Conservation (phyloP, 345 rosid genomes). For the Gossypium thurberi region DNA sequence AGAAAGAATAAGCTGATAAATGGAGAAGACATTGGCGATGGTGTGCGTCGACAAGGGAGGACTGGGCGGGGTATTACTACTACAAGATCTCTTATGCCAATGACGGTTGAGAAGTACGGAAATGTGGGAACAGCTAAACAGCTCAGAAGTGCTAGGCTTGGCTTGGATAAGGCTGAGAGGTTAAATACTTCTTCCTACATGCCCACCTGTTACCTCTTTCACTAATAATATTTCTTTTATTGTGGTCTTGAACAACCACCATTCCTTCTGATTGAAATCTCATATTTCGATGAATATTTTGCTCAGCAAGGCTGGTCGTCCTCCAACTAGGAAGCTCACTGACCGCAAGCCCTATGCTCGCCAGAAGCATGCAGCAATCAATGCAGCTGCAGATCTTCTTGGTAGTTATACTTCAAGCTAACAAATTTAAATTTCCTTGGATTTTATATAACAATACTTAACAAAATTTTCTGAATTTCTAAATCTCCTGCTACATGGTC, state of each 20-base stretch:
- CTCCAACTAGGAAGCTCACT: conserved; percentile 81
- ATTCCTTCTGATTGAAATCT: conserved; percentile 14
- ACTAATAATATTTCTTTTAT: background rate
- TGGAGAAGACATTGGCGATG: conserved; percentile 74
- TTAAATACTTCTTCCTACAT: conserved; percentile 22
- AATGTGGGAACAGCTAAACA: conserved; percentile 78
- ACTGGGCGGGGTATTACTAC: conserved; percentile 66
- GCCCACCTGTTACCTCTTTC: background rate
- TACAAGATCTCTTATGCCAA: conserved; percentile 56
- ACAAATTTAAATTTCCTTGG: conserved; percentile 12
- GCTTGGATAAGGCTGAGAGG: conserved; percentile 75
- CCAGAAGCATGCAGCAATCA: conserved; percentile 52
- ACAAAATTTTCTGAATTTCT: conserved; percentile 7
- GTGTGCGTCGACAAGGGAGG: conserved; percentile 82
- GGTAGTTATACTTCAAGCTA: conserved; percentile 44
- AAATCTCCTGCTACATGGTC: conserved; percentile 6
- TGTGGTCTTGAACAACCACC: background rate
- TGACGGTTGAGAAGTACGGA: conserved; percentile 52
- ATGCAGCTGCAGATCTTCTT: conserved; percentile 61
- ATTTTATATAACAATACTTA: background rate
- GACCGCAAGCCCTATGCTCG: conserved; percentile 82
- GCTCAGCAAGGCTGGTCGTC: conserved; percentile 84
- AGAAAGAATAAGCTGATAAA: conserved; percentile 66
- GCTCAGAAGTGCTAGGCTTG: conserved; percentile 62
- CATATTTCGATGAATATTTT: conserved; percentile 24